Evolutionary conservation across 163 green algal genomes (phyloP).

Genomic region (Smithsoniella earleae): DNA sequence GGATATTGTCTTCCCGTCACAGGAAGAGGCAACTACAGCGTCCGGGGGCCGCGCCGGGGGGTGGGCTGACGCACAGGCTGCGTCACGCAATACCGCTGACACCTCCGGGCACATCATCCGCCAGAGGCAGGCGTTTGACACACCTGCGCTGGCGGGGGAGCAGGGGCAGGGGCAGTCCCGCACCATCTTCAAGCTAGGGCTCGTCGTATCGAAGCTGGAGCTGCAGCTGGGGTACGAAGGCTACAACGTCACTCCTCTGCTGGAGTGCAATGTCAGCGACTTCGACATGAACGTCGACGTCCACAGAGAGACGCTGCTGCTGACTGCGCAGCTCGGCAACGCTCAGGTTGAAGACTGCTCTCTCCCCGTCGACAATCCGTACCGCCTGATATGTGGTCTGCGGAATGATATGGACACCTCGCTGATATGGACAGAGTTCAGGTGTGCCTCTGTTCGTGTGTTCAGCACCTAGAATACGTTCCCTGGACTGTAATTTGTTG

Average conservation of each 20-base stretch:
- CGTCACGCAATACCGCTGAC: slow-evolving; percentile 1
- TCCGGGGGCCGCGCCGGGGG: no score
- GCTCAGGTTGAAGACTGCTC: slow-evolving; percentile 33
- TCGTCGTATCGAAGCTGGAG: slow-evolving; percentile 40
- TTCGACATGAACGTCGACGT: slow-evolving; percentile 35
- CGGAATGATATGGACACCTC: slow-evolving; percentile 39
- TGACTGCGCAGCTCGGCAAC: slow-evolving; percentile 37
- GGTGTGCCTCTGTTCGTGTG: neutral
- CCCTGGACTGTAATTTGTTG: no score
- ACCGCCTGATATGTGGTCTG: slow-evolving; percentile 42
- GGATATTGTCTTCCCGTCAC: slow-evolving; percentile 44
- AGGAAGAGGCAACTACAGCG: neutral
- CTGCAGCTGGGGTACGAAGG: slow-evolving; percentile 41
- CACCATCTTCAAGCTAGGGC: slow-evolving; percentile 37
- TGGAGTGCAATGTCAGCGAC: slow-evolving; percentile 33
- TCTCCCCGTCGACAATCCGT: slow-evolving; percentile 34
- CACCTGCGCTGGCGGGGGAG: slow-evolving; percentile 11
- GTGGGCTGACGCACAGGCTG: neutral
- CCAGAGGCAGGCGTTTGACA: neutral
- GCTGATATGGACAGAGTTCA: slow-evolving; percentile 44
- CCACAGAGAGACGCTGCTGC: slow-evolving; percentile 24
- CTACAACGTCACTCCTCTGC: slow-evolving; percentile 7
- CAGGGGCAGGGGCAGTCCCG: no score
- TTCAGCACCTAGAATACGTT: no score
- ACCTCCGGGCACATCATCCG: slow-evolving; percentile 7